These are phyloP conservation scores for Penicillium paneum DNA, from an alignment of 2,329 filamentous ascomycete species.

Conservation along the genomic window DNA sequence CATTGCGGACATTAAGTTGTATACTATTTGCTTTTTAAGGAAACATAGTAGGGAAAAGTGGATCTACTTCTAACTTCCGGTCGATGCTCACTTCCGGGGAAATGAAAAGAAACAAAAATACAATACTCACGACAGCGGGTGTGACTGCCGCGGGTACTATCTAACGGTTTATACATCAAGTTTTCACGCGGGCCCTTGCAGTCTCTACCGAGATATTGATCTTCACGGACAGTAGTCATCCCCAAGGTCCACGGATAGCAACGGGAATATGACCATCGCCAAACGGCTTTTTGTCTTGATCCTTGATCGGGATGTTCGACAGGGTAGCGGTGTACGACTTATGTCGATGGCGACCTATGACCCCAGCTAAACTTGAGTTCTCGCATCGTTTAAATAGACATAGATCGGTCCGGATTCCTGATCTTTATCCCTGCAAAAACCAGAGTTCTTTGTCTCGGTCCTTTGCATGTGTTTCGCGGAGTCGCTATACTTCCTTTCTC, in stretches of 20 bases:
- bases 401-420: not conserved
- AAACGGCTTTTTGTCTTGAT: slow-evolving; percentile 10
- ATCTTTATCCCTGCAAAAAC: not conserved
- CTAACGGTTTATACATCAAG: slow-evolving; percentile 24
- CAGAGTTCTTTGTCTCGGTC: not conserved
- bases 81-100: slow-evolving; percentile 1
- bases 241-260: slow-evolving; percentile 3
- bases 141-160: slow-evolving; percentile 9
- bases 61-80: not conserved
- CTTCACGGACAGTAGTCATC: slow-evolving; percentile 9
- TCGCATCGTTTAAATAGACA: slow-evolving; percentile 19
- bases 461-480: not conserved
- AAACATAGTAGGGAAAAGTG: not conserved
- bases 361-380: not conserved
- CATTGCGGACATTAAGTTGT: not conserved
- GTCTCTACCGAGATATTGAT: slow-evolving; percentile 15
- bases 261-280: slow-evolving; percentile 6
- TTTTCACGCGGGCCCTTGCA: slow-evolving; percentile 27
- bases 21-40: not conserved
- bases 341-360: slow-evolving; percentile 5
- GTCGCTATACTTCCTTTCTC: not conserved
- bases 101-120: not conserved
- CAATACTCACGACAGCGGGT: slow-evolving; percentile 6
- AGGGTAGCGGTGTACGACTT: slow-evolving; percentile 28
- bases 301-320: slow-evolving; percentile 16